Conservation (phyloP, 2,329 filamentous ascomycete genomes). For the Monosporascus ibericus region DNA sequence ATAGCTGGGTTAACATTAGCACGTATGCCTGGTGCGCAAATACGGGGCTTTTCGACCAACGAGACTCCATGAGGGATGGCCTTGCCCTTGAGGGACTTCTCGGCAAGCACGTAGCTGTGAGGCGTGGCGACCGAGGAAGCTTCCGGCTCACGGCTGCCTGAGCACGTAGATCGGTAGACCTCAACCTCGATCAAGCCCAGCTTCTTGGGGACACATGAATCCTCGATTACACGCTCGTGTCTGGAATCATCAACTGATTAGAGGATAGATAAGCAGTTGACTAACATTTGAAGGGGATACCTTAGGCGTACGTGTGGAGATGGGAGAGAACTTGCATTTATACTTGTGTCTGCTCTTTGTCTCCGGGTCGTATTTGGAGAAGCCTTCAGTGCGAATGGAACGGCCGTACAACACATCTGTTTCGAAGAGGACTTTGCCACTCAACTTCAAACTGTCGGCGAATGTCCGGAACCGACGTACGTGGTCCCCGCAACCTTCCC, state of each 20-base stretch:
- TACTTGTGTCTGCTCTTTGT: conserved; percentile 7
- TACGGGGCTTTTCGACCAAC: conserved; percentile 12
- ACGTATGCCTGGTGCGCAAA: background rate
- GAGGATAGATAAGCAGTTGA: background rate
- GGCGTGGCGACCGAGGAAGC: background rate
- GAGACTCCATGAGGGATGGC: conserved; percentile 26
- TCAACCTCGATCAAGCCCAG: conserved; percentile 22
- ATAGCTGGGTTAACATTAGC: conserved; percentile 5
- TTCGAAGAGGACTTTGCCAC: background rate
- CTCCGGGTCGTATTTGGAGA: background rate
- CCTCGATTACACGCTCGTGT: conserved; percentile 13
- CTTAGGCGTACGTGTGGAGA: conserved; percentile 18
- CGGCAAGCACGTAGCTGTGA: conserved; percentile 16
- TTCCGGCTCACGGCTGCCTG: background rate
- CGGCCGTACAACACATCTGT: background rate
- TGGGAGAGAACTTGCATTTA: conserved; percentile 18
- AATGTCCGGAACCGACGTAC: conserved; percentile 3
- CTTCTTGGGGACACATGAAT: conserved; percentile 12
- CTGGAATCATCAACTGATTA: conserved; percentile 13
- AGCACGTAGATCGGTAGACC: conserved; percentile 5
- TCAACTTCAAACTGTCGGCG: conserved; percentile 17
- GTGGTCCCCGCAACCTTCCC: conserved; percentile 11
- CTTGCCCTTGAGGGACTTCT: conserved; percentile 27
- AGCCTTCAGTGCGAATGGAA: background rate
- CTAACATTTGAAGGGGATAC: too few species aligned